Base-by-base conservation (phyloP, 345 rosid species). In the Rubroshorea leprosula region DNA sequence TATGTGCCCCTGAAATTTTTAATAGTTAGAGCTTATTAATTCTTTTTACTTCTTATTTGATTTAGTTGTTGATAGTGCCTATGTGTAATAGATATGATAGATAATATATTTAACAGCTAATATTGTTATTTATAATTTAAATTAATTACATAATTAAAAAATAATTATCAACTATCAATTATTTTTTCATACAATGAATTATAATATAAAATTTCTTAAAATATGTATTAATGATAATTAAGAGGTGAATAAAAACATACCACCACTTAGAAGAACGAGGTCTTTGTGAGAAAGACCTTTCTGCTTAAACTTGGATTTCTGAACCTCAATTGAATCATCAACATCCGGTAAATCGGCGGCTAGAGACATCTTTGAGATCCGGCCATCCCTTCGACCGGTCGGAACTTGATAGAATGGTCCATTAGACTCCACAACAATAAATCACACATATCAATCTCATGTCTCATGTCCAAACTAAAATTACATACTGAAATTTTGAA, bases 311-410 rank as follows among this genome's bases (percentile, higher is more conserved):
- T 72, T 80, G 6, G 80, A 64, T 67, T 69, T 77, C 2, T 74
- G 70, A 54, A 45, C 44, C 47, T 49, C 9, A 49, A 77, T 57
- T 6, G 78, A 68, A 38, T 80, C 82, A 51, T 74, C 55, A 16
- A 54, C 74, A 22, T 74, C 80, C 2, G 78, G 85, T 27, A 80
- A 57, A 23, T 70, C 63, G 0, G n/a, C 54, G 6, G 83, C 77
- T n/a, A 70, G 67, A 2, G 69, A 41, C 57, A 9, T 51, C 10
- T 2, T 75, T 23, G 84, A 79, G 22, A 65, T 48, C n/a, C 51
- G 63, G n/a, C 95, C 86, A 49, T 86, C 94, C 60, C 79, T 83
- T 25, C 94, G 62, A 12, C 95, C 90, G 0, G 90, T 83, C 47
- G 72, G 83, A 50, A 86, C 80, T 5, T 76, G 53, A 57, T 64